These are phyloP conservation scores for Galerina marginata DNA, from an alignment of 768 basidiomycete genomes.

Conservation along the genomic window DNA sequence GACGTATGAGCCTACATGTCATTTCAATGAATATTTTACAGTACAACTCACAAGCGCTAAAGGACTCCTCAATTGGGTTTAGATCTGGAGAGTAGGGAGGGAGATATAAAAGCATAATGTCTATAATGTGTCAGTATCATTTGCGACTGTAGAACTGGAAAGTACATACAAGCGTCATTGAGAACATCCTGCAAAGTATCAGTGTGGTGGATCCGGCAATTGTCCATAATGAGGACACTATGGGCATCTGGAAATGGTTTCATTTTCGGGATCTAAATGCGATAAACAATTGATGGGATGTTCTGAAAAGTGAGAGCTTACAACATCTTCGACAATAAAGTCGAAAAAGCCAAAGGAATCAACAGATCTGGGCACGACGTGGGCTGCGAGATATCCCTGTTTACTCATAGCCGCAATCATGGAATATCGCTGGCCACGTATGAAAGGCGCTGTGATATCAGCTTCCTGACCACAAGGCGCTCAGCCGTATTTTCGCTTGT, in stretches of 20 bases:
- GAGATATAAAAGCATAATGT: too few species aligned
- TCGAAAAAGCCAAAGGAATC: slow-evolving; percentile 38
- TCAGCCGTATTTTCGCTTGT: slow-evolving; percentile 31
- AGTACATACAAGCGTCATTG: too few species aligned
- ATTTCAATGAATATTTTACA: too few species aligned
- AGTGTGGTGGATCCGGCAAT: slow-evolving; percentile 43
- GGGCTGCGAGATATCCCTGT: slow-evolving; percentile 39
- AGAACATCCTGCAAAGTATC: too few species aligned
- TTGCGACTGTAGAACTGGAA: too few species aligned
- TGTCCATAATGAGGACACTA: slow-evolving; percentile 42
- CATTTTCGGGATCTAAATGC: slow-evolving; percentile 38
- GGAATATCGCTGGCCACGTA: slow-evolving; percentile 34
- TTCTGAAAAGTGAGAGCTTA: slow-evolving; percentile 27
- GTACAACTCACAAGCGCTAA: too few species aligned
- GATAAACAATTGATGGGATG: too few species aligned
- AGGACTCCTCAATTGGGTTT: too few species aligned
- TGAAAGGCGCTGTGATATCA: slow-evolving; percentile 26
- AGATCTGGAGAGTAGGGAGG: too few species aligned
- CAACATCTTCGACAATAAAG: slow-evolving; percentile 41
- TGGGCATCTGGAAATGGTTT: slow-evolving; percentile 34
- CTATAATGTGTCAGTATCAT: too few species aligned
- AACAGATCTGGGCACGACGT: slow-evolving; percentile 38
- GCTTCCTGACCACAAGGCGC: slow-evolving; percentile 29
- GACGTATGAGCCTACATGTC: too few species aligned
- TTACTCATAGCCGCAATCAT: slow-evolving; percentile 39